These are phyloP conservation scores for Talaromyces trachyspermus DNA, from an alignment of 495 filamentous ascomycete genomes.

Conservation along the genomic window DNA sequence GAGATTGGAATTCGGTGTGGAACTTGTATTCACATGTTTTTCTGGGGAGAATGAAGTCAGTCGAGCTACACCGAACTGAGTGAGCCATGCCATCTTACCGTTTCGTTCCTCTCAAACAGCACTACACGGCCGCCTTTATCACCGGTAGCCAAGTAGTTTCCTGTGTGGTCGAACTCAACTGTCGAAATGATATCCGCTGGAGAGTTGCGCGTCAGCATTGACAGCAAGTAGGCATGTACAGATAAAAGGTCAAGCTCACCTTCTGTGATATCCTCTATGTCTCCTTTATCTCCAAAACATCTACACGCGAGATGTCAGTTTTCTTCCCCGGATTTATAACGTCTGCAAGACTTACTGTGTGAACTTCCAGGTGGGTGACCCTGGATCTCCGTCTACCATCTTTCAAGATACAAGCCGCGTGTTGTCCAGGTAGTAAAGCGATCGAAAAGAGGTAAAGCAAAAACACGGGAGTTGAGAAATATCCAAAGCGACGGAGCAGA, in stretches of 20 bases:
- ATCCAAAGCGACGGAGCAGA: not conserved
- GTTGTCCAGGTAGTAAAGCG: slow-evolving; percentile 11
- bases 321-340: slow-evolving; percentile 2
- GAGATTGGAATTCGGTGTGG: slow-evolving; percentile 98
- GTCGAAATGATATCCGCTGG: slow-evolving; percentile 98
- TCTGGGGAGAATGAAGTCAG: too few relatives aligned
- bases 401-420: slow-evolving; percentile 44
- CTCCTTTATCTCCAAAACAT: slow-evolving; percentile 99
- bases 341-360: slow-evolving; percentile 75
- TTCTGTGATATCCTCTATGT: slow-evolving; percentile 99
- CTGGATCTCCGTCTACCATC: slow-evolving; percentile 96
- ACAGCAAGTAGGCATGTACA: not conserved
- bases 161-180: slow-evolving; percentile 97
- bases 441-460: not conserved
- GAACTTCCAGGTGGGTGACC: slow-evolving; percentile 98
- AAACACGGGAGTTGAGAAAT: not conserved
- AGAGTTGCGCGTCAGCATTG: slow-evolving; percentile 10
- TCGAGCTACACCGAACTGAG: too few relatives aligned
- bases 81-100: slow-evolving; percentile 44
- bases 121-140: slow-evolving; percentile 97
- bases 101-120: slow-evolving; percentile 95
- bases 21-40: slow-evolving; percentile 99
- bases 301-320: slow-evolving; percentile 43
- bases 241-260: slow-evolving; percentile 45
- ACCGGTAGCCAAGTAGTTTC: slow-evolving; percentile 95